Evolutionary conservation across 208 protist genomes (phyloP).

Genomic region (Herpetomonas samuelpessoai): DNA sequence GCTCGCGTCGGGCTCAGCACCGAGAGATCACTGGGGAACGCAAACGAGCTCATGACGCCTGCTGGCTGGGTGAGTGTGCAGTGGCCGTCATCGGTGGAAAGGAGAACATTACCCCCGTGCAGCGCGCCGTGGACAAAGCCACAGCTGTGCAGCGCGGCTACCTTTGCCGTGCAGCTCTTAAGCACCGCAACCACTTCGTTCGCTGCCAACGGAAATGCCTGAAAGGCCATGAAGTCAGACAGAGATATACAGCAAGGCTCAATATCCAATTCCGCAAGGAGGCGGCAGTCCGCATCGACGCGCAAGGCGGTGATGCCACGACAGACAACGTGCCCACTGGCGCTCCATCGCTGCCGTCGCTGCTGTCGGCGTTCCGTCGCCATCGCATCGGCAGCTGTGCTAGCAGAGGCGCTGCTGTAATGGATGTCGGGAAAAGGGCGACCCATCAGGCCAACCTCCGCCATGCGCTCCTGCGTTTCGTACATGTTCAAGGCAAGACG

Average conservation of each 20-base stretch:
- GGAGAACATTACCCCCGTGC: constrained; percentile 75
- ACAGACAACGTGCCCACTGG: constrained; percentile 24
- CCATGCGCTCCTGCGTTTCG: constrained; percentile 1
- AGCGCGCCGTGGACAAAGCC: constrained; percentile 72
- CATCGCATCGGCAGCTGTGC: background rate
- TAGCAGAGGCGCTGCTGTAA: too few relatives aligned
- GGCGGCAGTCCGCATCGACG: constrained; percentile 54
- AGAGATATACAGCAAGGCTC: constrained; percentile 54
- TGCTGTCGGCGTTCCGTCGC: background rate
- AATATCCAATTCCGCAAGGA: constrained; percentile 63
- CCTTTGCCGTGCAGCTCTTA: constrained; percentile 39
- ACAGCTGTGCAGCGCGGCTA: constrained; percentile 44
- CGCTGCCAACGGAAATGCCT: constrained; percentile 22
- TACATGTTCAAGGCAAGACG: constrained; percentile 9
- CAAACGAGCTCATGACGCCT: constrained; percentile 41
- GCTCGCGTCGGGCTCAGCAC: constrained; percentile 41
- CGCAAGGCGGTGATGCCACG: constrained; percentile 41
- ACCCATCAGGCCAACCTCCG: background rate
- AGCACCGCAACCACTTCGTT: constrained; percentile 46
- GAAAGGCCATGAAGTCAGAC: constrained; percentile 57
- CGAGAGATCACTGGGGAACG: constrained; percentile 40
- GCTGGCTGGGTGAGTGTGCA: constrained; percentile 48
- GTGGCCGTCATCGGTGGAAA: constrained; percentile 68
- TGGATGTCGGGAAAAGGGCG: too few relatives aligned
- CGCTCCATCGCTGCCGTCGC: background rate